These are phyloP conservation scores for Pythium folliculosum DNA, from an alignment of 352 stramenopile species.

Conservation along the genomic window DNA sequence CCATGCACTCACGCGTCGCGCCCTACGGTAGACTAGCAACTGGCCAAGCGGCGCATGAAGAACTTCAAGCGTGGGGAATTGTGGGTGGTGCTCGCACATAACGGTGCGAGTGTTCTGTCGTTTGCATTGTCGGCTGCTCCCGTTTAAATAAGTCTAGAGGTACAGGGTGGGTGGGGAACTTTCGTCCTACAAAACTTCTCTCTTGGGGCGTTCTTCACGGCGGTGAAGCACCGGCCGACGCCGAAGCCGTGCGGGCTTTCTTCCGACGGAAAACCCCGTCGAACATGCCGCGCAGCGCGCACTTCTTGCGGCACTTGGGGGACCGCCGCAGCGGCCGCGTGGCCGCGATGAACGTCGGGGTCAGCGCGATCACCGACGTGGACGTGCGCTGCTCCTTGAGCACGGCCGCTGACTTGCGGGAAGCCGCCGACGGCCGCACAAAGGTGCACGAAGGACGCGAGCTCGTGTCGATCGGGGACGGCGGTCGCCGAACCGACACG, in stretches of 20 bases:
- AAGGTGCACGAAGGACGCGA: conserved; percentile 23
- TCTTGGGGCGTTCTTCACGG: too few species aligned
- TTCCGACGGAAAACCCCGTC: conserved; percentile 36
- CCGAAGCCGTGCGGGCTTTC: conserved; percentile 20
- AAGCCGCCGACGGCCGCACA: conserved; percentile 8
- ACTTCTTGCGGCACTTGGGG: conserved; percentile 26
- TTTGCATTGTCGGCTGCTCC: too few species aligned
- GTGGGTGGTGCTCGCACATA: too few species aligned
- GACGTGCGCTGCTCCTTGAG: conserved; percentile 26
- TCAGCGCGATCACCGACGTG: conserved; percentile 3
- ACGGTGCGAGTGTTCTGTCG: too few species aligned
- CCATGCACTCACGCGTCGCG: background rate
- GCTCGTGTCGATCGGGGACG: conserved; percentile 15
- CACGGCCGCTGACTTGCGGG: conserved; percentile 10
- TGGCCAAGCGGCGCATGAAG: too few species aligned
- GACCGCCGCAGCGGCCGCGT: conserved; percentile 4
- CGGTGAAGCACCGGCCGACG: too few species aligned
- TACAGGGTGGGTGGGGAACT: background rate
- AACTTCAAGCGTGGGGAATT: too few species aligned
- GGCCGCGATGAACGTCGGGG: background rate
- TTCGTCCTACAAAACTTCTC: too few species aligned
- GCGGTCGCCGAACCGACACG: conserved; percentile 14
- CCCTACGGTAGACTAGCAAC: too few species aligned
- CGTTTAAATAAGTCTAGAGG: too few species aligned
- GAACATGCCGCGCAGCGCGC: conserved; percentile 24